A percentile compares a stretch with the other conserved stretches of the same genome.
phyloP scores from a whole-genome alignment of 2,329 filamentous ascomycete species.

The Colletotrichum tanaceti region DNA sequence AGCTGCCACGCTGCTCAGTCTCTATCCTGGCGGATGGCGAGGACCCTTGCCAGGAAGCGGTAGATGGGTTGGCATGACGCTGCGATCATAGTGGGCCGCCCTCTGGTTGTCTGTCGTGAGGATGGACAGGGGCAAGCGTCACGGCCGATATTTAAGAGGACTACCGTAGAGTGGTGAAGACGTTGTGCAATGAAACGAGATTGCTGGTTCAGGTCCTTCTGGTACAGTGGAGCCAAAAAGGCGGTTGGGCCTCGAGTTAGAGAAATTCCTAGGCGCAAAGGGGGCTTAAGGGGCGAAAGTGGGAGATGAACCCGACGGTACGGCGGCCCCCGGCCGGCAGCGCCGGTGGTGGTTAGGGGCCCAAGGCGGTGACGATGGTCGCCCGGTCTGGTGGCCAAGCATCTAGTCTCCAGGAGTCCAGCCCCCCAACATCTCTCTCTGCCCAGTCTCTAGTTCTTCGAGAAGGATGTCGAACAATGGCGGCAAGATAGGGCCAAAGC shows the following conservation, averaged over 20 bases:
- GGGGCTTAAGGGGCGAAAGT: conserved; percentile 32
- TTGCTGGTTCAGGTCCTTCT: conserved; percentile 36
- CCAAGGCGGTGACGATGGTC: conserved; percentile 34
- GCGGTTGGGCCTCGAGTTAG: conserved; percentile 34
- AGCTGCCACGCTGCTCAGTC: conserved; percentile 15
- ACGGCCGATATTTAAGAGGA: neutral
- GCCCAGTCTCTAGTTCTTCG: conserved; percentile 25
- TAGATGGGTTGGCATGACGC: conserved; percentile 29
- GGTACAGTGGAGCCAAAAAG: conserved; percentile 29
- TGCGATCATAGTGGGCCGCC: conserved; percentile 21
- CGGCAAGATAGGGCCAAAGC: conserved; percentile 10
- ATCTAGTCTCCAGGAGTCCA: neutral
- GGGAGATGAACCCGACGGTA: conserved; percentile 32
- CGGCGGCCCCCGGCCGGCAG: conserved; percentile 29
- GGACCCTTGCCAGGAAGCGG: conserved; percentile 20
- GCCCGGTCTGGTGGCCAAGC: conserved; percentile 15
- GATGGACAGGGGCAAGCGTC: conserved; percentile 16
- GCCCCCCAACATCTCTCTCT: neutral
- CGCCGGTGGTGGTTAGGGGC: conserved; percentile 34
- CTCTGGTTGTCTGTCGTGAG: conserved; percentile 24
- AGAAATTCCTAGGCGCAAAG: conserved; percentile 19
- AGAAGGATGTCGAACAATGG: conserved; percentile 31
- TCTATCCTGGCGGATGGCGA: conserved; percentile 14
- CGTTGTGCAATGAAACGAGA: conserved; percentile 29
- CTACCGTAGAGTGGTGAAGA: conserved; percentile 1